Conservation (phyloP, 208 protist genomes). For the Leishmania tarentolae region DNA sequence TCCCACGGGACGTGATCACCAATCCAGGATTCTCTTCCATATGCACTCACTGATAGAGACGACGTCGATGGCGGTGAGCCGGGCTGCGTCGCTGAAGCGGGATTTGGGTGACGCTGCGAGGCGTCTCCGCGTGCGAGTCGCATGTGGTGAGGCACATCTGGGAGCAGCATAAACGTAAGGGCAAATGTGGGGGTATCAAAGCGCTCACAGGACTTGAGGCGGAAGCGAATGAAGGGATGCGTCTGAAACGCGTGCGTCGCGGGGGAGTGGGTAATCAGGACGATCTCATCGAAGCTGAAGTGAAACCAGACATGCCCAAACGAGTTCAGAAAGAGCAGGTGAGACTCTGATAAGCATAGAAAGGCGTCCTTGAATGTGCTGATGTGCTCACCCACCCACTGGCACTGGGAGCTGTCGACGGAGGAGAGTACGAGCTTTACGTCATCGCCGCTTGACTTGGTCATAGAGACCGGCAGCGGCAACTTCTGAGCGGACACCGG, state of each 20-base stretch:
- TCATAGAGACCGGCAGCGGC: neutral
- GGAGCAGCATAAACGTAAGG: slow-evolving; percentile 18
- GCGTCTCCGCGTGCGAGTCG: neutral
- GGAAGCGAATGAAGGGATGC: slow-evolving; percentile 21
- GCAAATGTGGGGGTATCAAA: slow-evolving; percentile 23
- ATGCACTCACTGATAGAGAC: neutral
- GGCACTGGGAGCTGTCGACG: neutral
- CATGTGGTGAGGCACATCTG: slow-evolving; percentile 10
- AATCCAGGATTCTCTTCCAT: neutral
- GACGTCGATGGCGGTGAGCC: neutral
- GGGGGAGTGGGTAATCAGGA: slow-evolving; percentile 36
- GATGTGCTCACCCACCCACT: slow-evolving; percentile 7
- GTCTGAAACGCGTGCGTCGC: slow-evolving; percentile 5
- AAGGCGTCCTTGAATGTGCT: slow-evolving; percentile 43
- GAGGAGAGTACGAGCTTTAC: slow-evolving; percentile 32
- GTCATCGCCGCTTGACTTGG: slow-evolving; percentile 19
- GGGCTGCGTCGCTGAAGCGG: neutral
- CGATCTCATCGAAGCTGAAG: slow-evolving; percentile 39
- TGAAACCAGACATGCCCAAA: slow-evolving; percentile 42
- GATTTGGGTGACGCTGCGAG: neutral
- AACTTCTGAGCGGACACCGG: neutral
- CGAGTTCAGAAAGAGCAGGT: slow-evolving; percentile 49
- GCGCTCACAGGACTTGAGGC: slow-evolving; percentile 12
- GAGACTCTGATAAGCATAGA: slow-evolving; percentile 36
- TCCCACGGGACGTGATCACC: neutral